Base-by-base conservation (phyloP, 257 asterid genomes). In the Plantago ovata region DNA sequence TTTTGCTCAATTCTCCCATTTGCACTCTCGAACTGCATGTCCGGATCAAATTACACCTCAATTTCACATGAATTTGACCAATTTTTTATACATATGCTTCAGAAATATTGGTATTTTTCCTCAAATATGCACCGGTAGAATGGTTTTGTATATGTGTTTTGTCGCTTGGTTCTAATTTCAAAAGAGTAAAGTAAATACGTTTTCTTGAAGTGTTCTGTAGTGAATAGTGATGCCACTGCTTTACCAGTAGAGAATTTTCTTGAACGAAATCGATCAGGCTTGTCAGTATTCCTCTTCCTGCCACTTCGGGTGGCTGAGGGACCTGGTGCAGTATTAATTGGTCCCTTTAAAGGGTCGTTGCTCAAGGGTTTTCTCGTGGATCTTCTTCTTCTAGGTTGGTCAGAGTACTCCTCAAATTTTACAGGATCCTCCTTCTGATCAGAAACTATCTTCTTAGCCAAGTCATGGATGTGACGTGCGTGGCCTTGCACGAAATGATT, bases 391-490 rank as follows among this genome's bases (percentile, higher is more conserved):
- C 88, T 83, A 1, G 86, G 66, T 48, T n/a, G n/a, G n/a, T 86
- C 85, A n/a, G 83, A 65, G 59, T 76, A 87, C 64, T 87, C 87
- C 3, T 68, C 81, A 13, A 92, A 80, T 61, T 72, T 84, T 16
- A 68, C 72, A 38, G 96, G 96, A 53, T 80, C 79, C 40, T 72
- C 84, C 66, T 62, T 73, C 9, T 85, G 88, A 69, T 75, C 80
- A 42, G 80, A 74, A 38, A 92, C 78, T 40, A 85, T 89, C 82
- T 78, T 92, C 75, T 65, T 77, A 13, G 96, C 92, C 48, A 85
- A 74, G 16, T 87, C 95, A 43, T 81, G 74, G 56, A 92, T 84
- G 9, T 79, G 86, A 23, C 94, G 89, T 49, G 90, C 98, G n/a
- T n/a, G n/a, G n/a, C n/a, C n/a, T n/a, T n/a, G n/a, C n/a, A n/a